Base-by-base conservation (phyloP, 1,284 basidiomycete genomes). In the Ceratobasidium sp. region DNA sequence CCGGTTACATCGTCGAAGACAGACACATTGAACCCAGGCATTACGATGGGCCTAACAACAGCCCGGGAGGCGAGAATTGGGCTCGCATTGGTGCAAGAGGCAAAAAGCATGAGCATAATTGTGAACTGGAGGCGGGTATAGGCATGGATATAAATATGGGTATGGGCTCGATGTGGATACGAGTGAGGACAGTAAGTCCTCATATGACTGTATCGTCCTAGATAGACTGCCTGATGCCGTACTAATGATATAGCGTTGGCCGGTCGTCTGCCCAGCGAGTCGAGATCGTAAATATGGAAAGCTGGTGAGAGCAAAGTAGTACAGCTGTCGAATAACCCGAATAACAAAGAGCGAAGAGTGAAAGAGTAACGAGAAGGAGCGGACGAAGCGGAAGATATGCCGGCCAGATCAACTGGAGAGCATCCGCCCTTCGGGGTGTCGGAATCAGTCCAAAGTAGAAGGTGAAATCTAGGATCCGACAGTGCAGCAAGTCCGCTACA, bases 1-100 rank as follows among this genome's bases (percentile, higher is more conserved):
- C 73, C 73, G 10, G 73, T 76, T 61, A 18, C 53, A 18, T 76
- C 73, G 63, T 76, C 73, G 39, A 76, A 76, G 51, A 76, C 73
- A 15, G 73, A 66, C 23, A 76, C 73, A 6, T 66, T 76, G n/a
- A 66, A 76, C 20, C 73, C 73, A 15, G 63, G 63, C 61, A 76
- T 76, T 12, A 63, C 63, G 23, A 76, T 61, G 13, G 73, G 73
- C 10, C 73, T 61, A 56, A 76, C 44, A 26, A 67, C 67, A 20
- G 73, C 73, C 12, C 73, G 73, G 23, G 73, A n/a, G 33, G 51
- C 55, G 20, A 76, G 61, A 55, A 58, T 53, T 15, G 73, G 73
- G 5, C 73, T 66, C 28, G 63, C 73, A 28, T 26, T 49, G n/a
- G 33, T 40, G 28, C 63, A 56, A 12, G 53, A 56, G 55, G 40